phyloP scores from a whole-genome alignment of 2,329 filamentous ascomycete species.

The Lasiodiplodia sp. region DNA sequence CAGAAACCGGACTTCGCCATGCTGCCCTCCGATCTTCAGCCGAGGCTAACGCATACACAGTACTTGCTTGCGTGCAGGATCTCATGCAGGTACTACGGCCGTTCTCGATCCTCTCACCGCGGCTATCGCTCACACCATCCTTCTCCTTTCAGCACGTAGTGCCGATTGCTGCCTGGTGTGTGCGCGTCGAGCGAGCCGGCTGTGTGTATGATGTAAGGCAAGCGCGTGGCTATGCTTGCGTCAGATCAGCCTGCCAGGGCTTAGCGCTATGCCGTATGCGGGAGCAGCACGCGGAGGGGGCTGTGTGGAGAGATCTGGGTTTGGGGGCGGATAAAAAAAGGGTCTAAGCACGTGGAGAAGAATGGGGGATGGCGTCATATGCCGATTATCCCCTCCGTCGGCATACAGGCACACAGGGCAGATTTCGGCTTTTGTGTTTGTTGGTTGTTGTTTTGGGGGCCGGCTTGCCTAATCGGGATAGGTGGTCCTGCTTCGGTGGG shows the following conservation, averaged over 20 bases:
- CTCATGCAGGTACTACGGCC: background rate
- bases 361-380: background rate
- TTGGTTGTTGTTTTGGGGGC: background rate
- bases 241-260: background rate
- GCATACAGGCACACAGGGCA: background rate
- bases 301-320: background rate
- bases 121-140: background rate
- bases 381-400: background rate
- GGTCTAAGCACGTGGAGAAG: background rate
- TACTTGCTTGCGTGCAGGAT: background rate
- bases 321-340: background rate
- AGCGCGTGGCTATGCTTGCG: background rate
- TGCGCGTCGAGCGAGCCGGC: too few species aligned
- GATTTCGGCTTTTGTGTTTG: background rate
- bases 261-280: background rate
- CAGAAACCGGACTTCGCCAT: background rate
- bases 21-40: background rate
- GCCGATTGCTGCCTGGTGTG: background rate
- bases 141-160: background rate
- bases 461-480: too few species aligned
- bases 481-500: too few species aligned
- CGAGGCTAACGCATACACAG: background rate
- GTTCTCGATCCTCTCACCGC: background rate
- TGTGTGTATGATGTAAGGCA: background rate
- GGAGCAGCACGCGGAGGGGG: background rate